Conservation (phyloP, 192 early-diverging fungal genomes). For the Backusella parvicylindrica region DNA sequence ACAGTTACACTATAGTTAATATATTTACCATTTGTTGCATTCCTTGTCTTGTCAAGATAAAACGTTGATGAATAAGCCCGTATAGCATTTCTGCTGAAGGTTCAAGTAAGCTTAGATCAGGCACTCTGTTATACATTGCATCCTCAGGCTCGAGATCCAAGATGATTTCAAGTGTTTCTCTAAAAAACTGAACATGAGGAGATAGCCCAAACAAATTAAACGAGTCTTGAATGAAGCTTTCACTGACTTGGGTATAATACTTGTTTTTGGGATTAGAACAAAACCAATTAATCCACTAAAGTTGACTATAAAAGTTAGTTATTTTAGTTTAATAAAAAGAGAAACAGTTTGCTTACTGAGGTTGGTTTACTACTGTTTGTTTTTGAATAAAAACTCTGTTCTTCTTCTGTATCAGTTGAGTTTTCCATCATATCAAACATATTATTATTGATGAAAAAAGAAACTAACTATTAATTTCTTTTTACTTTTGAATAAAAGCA, state of each 20-base stretch:
- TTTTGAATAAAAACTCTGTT: not conserved
- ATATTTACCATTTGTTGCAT: slow-evolving; percentile 72
- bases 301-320: slow-evolving; percentile 4
- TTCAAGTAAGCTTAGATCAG: slow-evolving; percentile 76
- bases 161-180: slow-evolving; percentile 94
- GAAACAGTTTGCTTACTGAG: not conserved
- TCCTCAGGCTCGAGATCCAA: slow-evolving; percentile 79
- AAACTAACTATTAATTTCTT: not conserved
- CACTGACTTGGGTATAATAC: slow-evolving; percentile 73
- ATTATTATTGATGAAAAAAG: not conserved
- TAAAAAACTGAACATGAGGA: slow-evolving; percentile 77
- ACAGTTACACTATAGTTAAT: slow-evolving; percentile 20
- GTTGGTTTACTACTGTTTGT: not conserved
- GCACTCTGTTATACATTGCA: slow-evolving; percentile 52
- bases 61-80: slow-evolving; percentile 91
- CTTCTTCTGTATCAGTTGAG: not conserved
- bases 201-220: slow-evolving; percentile 96
- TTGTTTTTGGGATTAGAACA: slow-evolving; percentile 71
- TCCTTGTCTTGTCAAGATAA: slow-evolving; percentile 83
- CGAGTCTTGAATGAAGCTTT: slow-evolving; percentile 89
- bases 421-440: not conserved
- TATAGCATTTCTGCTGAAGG: slow-evolving; percentile 89
- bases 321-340: not conserved
- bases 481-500: not conserved
- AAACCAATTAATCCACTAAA: slow-evolving; percentile 79